Base-by-base conservation (phyloP, 2,329 filamentous ascomycete genomes). In the Pyricularia pennisetigena region DNA sequence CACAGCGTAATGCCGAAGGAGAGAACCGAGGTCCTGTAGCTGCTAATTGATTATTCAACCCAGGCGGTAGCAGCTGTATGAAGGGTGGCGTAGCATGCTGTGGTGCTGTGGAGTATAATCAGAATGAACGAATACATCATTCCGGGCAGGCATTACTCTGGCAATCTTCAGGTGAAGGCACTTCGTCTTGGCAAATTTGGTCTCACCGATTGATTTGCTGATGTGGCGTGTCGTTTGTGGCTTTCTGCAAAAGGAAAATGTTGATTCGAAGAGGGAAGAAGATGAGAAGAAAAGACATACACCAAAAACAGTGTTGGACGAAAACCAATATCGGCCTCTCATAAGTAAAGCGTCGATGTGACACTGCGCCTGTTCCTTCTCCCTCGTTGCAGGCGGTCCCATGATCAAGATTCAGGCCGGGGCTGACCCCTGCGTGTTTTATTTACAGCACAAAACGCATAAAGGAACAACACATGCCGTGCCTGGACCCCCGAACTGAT, bases 341-440 rank as follows among this genome's bases (percentile, higher is more conserved):
- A 61, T 26, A 12, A 26, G 24, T 8, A 12, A 61, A 57, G 49
- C 49, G 49, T 57, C 24, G n/a, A 61, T 61, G 57, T 61, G n/a
- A 61, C 57, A 61, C 64, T 65, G 64, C 64, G 12, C 49, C 20
- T 57, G 20, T 24, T 26, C 23, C 23, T 61, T 24, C 57, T 26
- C 23, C 57, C n/a, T 61, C 24, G 57, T 61, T 23, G 23, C 57
- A 61, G 57, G 57, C n/a, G 26, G 24, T 61, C 57, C 57, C 57
- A 24, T 61, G 23, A 61, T 61, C 57, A 61, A 23, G 57, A 61
- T 61, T 61, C n/a, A 24, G n/a, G n/a, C 57, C 57, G 57, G 57
- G 57, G 41, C 57, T 61, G 57, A 61, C 57, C 57, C 57, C 24
- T 61, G 57, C 57, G 57, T 61, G 57, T 61, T 61, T 61, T 61